Percentiles rank a stretch among this genome's conserved stretches.
Conservation (phyloP, 805 yeast species). For the Lachancea meyersii region DNA sequence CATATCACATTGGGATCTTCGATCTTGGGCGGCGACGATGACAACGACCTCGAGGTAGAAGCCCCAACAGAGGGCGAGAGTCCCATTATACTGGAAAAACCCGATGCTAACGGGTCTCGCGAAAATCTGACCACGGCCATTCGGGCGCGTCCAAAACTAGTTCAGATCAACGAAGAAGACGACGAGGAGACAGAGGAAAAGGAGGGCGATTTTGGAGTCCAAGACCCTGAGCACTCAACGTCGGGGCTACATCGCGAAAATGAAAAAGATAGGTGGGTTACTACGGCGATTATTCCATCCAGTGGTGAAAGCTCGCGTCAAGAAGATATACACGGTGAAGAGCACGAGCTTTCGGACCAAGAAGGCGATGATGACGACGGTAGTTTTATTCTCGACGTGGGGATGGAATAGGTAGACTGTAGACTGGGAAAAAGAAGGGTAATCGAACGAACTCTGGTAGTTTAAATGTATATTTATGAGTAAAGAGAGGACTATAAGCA, state of each 20-base stretch:
- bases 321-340: slow-evolving; percentile 15
- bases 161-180: slow-evolving; percentile 31
- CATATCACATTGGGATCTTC: slow-evolving; percentile 38
- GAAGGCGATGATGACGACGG: slow-evolving; percentile 24
- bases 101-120: slow-evolving; percentile 10
- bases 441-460: slow-evolving; percentile 2
- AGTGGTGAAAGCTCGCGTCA: slow-evolving; percentile 9
- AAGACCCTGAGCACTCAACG: neutral
- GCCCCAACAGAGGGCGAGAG: neutral
- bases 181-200: slow-evolving; percentile 16
- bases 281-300: slow-evolving; percentile 6
- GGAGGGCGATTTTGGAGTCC: slow-evolving; percentile 7
- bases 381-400: slow-evolving; percentile 28
- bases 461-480: neutral
- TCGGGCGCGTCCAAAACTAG: slow-evolving; percentile 65
- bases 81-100: slow-evolving; percentile 12
- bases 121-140: slow-evolving; percentile 57
- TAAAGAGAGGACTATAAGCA: too few relatives aligned
- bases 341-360: slow-evolving; percentile 23
- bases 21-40: slow-evolving; percentile 38
- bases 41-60: slow-evolving; percentile 8
- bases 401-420: slow-evolving; percentile 15
- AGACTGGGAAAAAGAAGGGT: neutral
- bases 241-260: neutral
- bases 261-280: slow-evolving; percentile 26